phyloP scores from a whole-genome alignment of 2,329 filamentous ascomycete genomes.

The Pseudogymnoascus sp. region DNA sequence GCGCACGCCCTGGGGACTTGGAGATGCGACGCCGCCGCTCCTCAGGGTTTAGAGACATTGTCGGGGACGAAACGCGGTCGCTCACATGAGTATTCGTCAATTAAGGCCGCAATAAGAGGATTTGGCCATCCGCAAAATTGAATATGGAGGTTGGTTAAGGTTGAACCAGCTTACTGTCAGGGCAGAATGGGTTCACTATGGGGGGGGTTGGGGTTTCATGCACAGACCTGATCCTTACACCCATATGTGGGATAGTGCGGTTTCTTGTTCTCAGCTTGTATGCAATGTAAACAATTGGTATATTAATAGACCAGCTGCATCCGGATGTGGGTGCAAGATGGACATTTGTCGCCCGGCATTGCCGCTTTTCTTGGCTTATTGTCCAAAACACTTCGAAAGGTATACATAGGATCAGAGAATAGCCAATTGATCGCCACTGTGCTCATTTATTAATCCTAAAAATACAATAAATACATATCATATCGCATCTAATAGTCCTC shows the following conservation, averaged over 20 bases:
- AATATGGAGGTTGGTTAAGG: constrained; percentile 6
- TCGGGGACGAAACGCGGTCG: constrained; percentile 1
- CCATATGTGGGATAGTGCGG: constrained; percentile 4
- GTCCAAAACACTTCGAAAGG: not conserved
- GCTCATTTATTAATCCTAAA: not conserved
- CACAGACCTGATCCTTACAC: constrained; percentile 8
- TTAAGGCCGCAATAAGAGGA: not conserved
- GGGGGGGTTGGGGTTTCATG: constrained; percentile 8
- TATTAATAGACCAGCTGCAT: constrained; percentile 1
- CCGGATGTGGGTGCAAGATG: not conserved
- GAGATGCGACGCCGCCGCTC: constrained; percentile 1
- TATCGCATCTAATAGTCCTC: constrained; percentile 22
- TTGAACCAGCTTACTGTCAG: constrained; percentile 4
- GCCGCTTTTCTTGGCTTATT: not conserved
- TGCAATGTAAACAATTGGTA: constrained; percentile 3
- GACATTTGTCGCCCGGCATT: not conserved
- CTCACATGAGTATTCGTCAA: not conserved
- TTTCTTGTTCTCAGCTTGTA: constrained; percentile 5
- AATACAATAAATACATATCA: constrained; percentile 6
- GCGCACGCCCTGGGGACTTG: not conserved
- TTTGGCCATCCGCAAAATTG: not conserved
- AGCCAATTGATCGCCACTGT: not conserved
- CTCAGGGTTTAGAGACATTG: constrained; percentile 6
- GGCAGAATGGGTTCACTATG: constrained; percentile 8
- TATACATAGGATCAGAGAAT: not conserved